These are phyloP conservation scores for Fraxinus sp. DNA, from an alignment of 305 asterid genomes.

Conservation along the genomic window DNA sequence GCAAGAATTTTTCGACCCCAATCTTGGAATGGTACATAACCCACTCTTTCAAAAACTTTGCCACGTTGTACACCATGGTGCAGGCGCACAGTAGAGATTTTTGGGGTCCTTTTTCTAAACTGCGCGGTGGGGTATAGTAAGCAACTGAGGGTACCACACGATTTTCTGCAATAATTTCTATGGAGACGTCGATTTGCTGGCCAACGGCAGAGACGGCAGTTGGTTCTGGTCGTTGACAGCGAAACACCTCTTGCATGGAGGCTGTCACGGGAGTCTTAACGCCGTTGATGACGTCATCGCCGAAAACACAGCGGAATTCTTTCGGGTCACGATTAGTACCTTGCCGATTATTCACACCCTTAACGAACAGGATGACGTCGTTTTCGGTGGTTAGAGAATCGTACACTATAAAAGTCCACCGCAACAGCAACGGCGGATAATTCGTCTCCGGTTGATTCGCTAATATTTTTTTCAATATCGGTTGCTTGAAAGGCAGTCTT, in stretches of 20 bases:
- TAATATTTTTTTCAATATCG: constrained; percentile 34
- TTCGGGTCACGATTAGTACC: constrained; percentile 47
- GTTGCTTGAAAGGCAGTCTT: constrained; percentile 47
- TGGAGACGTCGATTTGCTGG: constrained; percentile 37
- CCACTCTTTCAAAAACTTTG: constrained; percentile 71
- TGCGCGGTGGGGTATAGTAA: constrained; percentile 55
- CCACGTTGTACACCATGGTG: constrained; percentile 77
- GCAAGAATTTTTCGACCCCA: constrained; percentile 65
- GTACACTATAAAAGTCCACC: constrained; percentile 54
- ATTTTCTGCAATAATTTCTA: constrained; percentile 43
- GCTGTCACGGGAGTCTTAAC: constrained; percentile 58
- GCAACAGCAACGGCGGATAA: constrained; percentile 33
- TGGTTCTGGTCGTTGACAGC: constrained; percentile 56
- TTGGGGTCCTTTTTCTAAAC: constrained; percentile 13
- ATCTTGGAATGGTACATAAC: constrained; percentile 64
- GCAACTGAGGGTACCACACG: constrained; percentile 64
- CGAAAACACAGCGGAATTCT: constrained; percentile 64
- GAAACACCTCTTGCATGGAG: constrained; percentile 83
- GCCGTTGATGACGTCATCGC: constrained; percentile 38
- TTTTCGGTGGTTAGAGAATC: constrained; percentile 63
- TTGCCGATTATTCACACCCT: constrained; percentile 66
- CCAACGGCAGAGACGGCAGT: constrained; percentile 23
- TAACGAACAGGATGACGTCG: constrained; percentile 73
- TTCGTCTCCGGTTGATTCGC: constrained; percentile 6
- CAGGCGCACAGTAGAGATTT: constrained; percentile 66